Conservation (phyloP, 176 grass and related monocot species). For the Sorghum bicolor region DNA sequence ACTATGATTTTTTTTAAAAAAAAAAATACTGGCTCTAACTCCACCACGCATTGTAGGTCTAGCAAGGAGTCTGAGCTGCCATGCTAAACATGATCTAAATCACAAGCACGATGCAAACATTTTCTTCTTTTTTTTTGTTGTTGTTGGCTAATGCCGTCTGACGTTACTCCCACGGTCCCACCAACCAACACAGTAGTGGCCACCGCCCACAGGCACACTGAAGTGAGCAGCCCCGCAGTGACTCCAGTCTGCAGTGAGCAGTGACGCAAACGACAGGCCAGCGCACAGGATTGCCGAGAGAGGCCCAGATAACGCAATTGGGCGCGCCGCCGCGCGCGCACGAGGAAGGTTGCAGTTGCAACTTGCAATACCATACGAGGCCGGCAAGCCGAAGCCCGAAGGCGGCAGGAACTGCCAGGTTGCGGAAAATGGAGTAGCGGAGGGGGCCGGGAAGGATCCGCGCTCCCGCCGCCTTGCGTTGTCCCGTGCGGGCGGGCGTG, state of each 20-base stretch:
- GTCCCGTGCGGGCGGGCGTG: constrained; percentile 7
- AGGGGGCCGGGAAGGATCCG: constrained; percentile 10
- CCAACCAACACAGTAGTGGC: not conserved
- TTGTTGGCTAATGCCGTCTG: not conserved
- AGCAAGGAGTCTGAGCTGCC: not conserved
- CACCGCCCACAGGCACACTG: not conserved
- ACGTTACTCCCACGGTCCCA: not conserved
- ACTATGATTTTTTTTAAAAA: no score
- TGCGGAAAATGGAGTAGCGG: not conserved
- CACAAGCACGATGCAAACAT: not conserved
- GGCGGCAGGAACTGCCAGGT: not conserved
- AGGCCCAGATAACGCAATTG: no score
- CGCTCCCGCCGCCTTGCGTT: not conserved
- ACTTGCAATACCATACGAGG: not conserved
- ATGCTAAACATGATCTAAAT: not conserved
- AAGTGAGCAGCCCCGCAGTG: not conserved
- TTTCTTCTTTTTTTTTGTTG: not conserved
- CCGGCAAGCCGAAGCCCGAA: not conserved
- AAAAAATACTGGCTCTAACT: no score
- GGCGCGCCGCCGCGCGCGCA: not conserved
- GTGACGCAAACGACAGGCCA: not conserved
- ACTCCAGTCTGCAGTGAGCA: not conserved
- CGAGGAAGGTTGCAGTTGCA: not conserved
- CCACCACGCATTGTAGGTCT: no score
- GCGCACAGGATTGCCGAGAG: not conserved